A percentile compares a stretch with the other conserved stretches of the same genome.
Conservation (phyloP, 139 green algal genomes). For the Yamagishiella unicocca region DNA sequence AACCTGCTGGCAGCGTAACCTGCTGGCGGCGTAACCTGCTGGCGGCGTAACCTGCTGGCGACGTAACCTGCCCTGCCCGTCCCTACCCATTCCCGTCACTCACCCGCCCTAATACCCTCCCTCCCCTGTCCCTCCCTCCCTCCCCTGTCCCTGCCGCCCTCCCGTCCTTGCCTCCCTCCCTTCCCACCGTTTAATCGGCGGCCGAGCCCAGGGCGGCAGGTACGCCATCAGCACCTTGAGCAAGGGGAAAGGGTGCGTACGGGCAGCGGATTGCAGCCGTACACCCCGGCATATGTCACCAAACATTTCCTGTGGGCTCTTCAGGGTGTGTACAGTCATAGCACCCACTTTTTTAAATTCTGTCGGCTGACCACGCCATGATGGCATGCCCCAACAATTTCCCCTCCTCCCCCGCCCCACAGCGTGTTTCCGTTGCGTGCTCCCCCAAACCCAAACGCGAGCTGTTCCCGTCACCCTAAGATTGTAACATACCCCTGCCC, state of each 20-base stretch:
- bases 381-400: no score
- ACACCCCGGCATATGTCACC: not conserved
- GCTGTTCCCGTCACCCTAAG: no score
- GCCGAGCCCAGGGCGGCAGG: conserved; percentile 28
- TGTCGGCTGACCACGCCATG: not conserved
- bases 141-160: not conserved
- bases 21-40: no score
- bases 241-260: not conserved
- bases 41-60: no score
- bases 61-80: no score
- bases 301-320: not conserved
- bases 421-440: no score
- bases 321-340: not conserved
- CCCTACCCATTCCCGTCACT: no score
- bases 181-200: not conserved
- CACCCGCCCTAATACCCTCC: no score
- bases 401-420: not conserved
- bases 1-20: no score
- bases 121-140: no score
- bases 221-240: conserved; percentile 7
- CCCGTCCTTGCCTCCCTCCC: not conserved
- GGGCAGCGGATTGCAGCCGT: not conserved
- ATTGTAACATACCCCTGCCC: no score
- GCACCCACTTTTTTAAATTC: not conserved
- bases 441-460: no score